Evolutionary conservation across 441 rosid species (phyloP).

Genomic region (Adansonia madagascariensis): DNA sequence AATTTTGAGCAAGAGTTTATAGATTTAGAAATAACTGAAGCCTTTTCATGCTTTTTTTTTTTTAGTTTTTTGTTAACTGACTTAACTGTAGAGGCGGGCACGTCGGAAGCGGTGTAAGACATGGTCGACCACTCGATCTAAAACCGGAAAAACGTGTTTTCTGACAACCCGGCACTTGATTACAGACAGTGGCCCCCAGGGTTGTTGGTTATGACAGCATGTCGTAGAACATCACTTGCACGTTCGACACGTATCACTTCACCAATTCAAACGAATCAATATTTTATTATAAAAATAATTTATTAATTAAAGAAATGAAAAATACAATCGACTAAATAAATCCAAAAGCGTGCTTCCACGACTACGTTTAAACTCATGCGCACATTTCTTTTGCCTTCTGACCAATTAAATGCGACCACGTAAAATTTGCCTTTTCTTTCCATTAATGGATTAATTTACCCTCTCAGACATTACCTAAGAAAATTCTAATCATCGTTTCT

Average conservation of each 20-base stretch:
- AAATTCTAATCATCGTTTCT: no score
- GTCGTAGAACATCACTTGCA: constrained; percentile 21
- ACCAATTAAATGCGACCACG: constrained; percentile 63
- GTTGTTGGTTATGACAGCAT: constrained; percentile 25
- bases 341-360: constrained; percentile 47
- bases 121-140: background rate
- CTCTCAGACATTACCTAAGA: no score
- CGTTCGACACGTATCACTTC: constrained; percentile 26
- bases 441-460: no score
- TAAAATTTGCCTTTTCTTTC: constrained; percentile 26
- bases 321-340: constrained; percentile 5
- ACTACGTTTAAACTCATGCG: constrained; percentile 29
- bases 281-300: no score
- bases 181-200: constrained; percentile 33
- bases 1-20: no score
- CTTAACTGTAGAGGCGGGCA: constrained; percentile 26
- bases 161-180: constrained; percentile 53
- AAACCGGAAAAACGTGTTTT: constrained; percentile 41
- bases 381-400: constrained; percentile 29
- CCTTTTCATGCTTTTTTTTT: background rate
- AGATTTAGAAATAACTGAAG: no score
- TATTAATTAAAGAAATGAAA: background rate
- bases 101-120: constrained; percentile 26
- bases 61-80: no score
- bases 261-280: no score